Conservation (phyloP, 179 eudicot genomes). For the Actinidia polygama region DNA sequence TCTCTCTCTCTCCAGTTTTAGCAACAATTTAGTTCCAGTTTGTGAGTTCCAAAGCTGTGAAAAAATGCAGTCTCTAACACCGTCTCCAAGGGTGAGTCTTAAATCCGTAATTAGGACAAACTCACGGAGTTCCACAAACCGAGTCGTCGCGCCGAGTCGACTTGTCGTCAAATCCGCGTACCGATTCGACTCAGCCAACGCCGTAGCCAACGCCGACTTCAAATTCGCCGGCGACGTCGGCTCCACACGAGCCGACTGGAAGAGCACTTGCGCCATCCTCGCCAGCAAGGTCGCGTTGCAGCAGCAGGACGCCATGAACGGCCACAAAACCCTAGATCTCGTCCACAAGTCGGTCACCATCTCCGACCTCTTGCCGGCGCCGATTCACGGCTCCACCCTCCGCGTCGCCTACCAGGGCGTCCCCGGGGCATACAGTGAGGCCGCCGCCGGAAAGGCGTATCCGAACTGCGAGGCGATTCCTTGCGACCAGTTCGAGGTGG, state of each 20-base stretch:
- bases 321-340: slow-evolving; percentile 50
- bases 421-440: slow-evolving; percentile 94
- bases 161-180: slow-evolving; percentile 34
- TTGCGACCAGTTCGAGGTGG: slow-evolving; percentile 86
- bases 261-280: slow-evolving; percentile 71
- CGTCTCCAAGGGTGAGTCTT: slow-evolving; percentile 14
- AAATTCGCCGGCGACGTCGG: slow-evolving; percentile 30
- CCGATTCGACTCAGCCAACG: slow-evolving; percentile 28
- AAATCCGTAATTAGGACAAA: not conserved
- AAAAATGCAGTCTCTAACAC: slow-evolving; percentile 29
- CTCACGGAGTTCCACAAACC: slow-evolving; percentile 17
- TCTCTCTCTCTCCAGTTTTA: not conserved
- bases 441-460: slow-evolving; percentile 86
- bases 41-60: no score
- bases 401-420: slow-evolving; percentile 96
- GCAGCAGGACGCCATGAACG: slow-evolving; percentile 63
- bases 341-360: slow-evolving; percentile 67
- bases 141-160: slow-evolving; percentile 27
- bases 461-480: slow-evolving; percentile 84
- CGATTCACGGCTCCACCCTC: slow-evolving; percentile 74
- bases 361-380: slow-evolving; percentile 67
- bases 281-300: slow-evolving; percentile 62
- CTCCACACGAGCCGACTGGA: slow-evolving; percentile 68
- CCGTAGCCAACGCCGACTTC: slow-evolving; percentile 21
- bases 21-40: not conserved